Evolutionary conservation across 306 rosid genomes (phyloP), one percentile per base, ranked within the genome.

Genomic region (Lathyrus sativus): DNA sequence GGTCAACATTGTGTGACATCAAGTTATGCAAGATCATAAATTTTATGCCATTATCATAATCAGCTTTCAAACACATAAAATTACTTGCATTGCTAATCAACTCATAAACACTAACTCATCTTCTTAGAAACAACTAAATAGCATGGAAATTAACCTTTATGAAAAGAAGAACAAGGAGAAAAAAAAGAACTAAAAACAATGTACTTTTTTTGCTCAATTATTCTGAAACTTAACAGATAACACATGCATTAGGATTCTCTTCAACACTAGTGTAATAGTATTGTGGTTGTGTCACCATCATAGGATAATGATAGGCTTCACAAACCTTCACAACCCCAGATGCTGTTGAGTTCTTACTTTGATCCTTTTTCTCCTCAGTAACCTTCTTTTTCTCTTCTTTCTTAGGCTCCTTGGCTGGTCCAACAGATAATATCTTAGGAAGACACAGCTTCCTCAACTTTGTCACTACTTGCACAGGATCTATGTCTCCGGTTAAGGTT

Each of bases 181-280:
- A 51, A 18, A 54, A 10, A 51, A 51, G 38, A 0, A 54, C 28
- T 31, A 56, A 44, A 51, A 57, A 11, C 24, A 10, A 37, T 22
- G 17, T 11, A 14, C 18, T 11, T n/a, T 15, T 33, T 11, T 11
- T 65, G 9, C 19, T 1, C 26, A 65, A 28, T 15, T 29, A 54
- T 42, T 74, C 43, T 31, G 9, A 53, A 61, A 33, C 13, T 80
- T 60, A 90, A 76, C 74, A 86, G 53, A 88, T 86, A 3, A 88
- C 90, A 81, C 96, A 90, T 9, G 70, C 67, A 77, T 77, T 86
- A 5, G 91, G 96, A 77, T 90, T 73, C 78, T 88, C 90, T 45
- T 90, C 91, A 5, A 13, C 54, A 62, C 80, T 76, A 12, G 68
- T 71, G 2, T 44, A 72, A 28, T 4, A 71, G 55, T 85, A 82